Percentiles rank a stretch among this genome's conserved stretches.
These are phyloP conservation scores for Gleditsia sinensis DNA, from an alignment of 306 rosid genomes.

Conservation along the genomic window DNA sequence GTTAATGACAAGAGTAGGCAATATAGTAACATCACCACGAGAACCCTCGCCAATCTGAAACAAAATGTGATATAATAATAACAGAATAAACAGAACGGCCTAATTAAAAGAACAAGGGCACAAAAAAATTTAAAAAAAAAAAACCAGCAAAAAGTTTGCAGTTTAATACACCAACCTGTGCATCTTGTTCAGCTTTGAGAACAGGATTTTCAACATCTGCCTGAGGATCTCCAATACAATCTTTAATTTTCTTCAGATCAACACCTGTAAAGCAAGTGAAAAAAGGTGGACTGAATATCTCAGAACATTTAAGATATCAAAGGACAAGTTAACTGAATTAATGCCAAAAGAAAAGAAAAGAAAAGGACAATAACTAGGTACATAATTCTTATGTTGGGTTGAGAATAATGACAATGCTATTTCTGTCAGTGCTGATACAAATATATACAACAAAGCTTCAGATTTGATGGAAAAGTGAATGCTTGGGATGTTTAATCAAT, in stretches of 20 bases:
- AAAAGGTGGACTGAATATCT: not conserved
- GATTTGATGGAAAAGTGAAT: not conserved
- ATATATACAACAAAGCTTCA: not conserved
- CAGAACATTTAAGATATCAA: not conserved
- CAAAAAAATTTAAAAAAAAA: not conserved
- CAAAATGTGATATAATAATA: constrained; percentile 11
- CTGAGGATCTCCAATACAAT: constrained; percentile 74
- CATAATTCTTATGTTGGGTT: not conserved
- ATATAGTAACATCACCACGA: constrained; percentile 95
- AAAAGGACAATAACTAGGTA: not conserved
- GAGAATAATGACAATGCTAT: not conserved
- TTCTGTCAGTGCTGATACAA: not conserved
- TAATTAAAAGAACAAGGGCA: constrained; percentile 7
- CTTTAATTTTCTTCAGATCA: constrained; percentile 72
- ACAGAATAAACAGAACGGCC: constrained; percentile 27
- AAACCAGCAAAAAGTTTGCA: not conserved
- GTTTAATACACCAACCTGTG: constrained; percentile 61
- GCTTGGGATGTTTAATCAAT: not conserved
- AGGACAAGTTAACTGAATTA: not conserved
- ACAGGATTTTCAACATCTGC: constrained; percentile 75
- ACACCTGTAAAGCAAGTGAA: constrained; percentile 50
- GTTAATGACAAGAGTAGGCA: constrained; percentile 94
- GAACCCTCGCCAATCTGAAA: constrained; percentile 85
- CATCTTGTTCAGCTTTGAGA: constrained; percentile 87
- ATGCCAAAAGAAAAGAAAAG: constrained; percentile 2